A percentile compares a stretch with the other conserved stretches of the same genome.
Conservation (phyloP, 2,329 filamentous ascomycete species). For the Ceratocystis harringtonii region DNA sequence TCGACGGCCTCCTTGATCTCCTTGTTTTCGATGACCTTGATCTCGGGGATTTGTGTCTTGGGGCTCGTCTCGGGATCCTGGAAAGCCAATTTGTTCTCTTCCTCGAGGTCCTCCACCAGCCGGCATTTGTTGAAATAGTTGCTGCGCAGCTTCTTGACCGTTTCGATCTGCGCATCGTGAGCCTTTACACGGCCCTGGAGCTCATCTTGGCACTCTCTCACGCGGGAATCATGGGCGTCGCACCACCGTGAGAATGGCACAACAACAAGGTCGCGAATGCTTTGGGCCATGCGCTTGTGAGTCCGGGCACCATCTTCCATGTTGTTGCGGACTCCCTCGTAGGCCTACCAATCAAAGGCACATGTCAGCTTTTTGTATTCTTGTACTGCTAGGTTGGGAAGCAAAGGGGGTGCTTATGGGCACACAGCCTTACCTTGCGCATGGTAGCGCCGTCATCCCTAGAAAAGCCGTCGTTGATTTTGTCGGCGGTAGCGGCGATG, state of each 20-base stretch:
- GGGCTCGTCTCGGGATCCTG: slow-evolving; percentile 68
- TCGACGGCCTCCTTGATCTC: slow-evolving; percentile 52
- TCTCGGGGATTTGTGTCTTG: slow-evolving; percentile 57
- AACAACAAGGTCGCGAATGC: slow-evolving; percentile 89
- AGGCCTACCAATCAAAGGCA: slow-evolving; percentile 46
- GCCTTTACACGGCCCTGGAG: slow-evolving; percentile 80
- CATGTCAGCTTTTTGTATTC: neutral
- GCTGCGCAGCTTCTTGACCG: slow-evolving; percentile 82
- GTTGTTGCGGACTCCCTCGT: slow-evolving; percentile 80
- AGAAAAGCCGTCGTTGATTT: slow-evolving; percentile 66
- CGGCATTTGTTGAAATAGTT: slow-evolving; percentile 99
- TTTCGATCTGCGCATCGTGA: slow-evolving; percentile 80
- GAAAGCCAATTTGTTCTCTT: slow-evolving; percentile 97
- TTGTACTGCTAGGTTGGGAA: neutral
- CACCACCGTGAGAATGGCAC: slow-evolving; percentile 92
- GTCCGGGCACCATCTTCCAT: slow-evolving; percentile 83
- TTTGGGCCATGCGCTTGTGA: slow-evolving; percentile 91
- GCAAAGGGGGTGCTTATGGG: neutral
- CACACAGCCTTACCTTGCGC: slow-evolving; percentile 55
- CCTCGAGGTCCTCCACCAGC: slow-evolving; percentile 86
- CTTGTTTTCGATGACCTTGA: slow-evolving; percentile 64
- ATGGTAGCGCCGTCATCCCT: slow-evolving; percentile 92
- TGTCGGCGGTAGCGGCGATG: slow-evolving; percentile 70
- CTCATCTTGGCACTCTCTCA: slow-evolving; percentile 90
- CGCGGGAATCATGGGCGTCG: slow-evolving; percentile 78